Evolutionary conservation across 2,329 filamentous ascomycete genomes (phyloP).

Genomic region (Pestalotiopsis fici): DNA sequence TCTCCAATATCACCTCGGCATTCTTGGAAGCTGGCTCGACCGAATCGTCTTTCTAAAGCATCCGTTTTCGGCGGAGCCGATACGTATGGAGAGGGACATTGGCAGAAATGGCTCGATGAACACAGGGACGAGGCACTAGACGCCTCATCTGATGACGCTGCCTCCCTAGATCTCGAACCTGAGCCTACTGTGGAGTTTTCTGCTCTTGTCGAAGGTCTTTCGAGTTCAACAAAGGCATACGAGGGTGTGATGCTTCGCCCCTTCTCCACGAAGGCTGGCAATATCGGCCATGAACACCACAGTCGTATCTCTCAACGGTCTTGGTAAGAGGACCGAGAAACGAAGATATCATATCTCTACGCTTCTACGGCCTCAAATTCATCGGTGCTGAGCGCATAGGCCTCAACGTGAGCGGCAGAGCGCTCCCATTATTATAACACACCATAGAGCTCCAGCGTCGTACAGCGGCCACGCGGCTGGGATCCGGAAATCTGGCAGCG

Average conservation of each 20-base stretch:
- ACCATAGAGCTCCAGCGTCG: no score
- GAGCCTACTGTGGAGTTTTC: neutral
- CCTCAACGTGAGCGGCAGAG: no score
- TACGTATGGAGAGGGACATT: neutral
- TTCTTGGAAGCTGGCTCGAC: slow-evolving; percentile 4
- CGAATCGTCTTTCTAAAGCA: neutral
- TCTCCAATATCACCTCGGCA: slow-evolving; percentile 10
- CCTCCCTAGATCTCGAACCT: neutral
- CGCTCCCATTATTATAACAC: no score
- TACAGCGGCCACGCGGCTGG: no score
- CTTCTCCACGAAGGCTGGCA: slow-evolving; percentile 35
- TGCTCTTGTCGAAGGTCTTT: neutral
- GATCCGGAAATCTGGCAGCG: no score
- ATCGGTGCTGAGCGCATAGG: no score
- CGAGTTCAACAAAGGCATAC: neutral
- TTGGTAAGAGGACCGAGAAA: no score
- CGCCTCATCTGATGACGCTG: neutral
- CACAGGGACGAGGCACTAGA: neutral
- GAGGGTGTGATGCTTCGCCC: slow-evolving; percentile 18
- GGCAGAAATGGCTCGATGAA: neutral
- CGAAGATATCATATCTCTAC: no score
- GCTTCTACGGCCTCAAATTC: no score
- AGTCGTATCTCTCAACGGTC: no score
- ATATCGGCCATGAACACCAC: slow-evolving; percentile 28
- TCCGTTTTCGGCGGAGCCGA: neutral